Evolutionary conservation across 2,329 filamentous ascomycete genomes (phyloP).

Genomic region (Colletotrichum somersetense): DNA sequence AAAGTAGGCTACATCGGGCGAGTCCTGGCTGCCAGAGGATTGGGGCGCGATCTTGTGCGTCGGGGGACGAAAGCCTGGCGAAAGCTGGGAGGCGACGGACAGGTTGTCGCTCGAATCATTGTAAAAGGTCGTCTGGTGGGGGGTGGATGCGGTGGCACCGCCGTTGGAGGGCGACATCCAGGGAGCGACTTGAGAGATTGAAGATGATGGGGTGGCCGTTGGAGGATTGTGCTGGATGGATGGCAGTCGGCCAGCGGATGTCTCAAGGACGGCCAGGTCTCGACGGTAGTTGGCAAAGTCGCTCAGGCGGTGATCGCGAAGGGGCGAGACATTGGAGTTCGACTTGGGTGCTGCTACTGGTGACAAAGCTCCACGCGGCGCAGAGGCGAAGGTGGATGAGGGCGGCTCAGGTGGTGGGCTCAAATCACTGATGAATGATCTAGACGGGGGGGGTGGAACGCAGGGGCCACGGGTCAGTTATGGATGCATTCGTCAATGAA

Average conservation of each 20-base stretch:
- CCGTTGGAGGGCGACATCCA: slow-evolving; percentile 65
- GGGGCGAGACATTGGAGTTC: slow-evolving; percentile 61
- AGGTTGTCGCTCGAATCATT: slow-evolving; percentile 82
- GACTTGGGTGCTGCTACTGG: slow-evolving; percentile 59
- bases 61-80: slow-evolving; percentile 72
- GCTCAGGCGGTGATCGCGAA: slow-evolving; percentile 69
- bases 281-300: slow-evolving; percentile 79
- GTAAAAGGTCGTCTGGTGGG: slow-evolving; percentile 71
- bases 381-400: slow-evolving; percentile 55
- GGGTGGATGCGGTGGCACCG: slow-evolving; percentile 47
- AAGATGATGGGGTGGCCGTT: slow-evolving; percentile 65
- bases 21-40: slow-evolving; percentile 68
- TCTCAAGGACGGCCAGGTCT: slow-evolving; percentile 77
- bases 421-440: slow-evolving; percentile 50
- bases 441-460: slow-evolving; percentile 42
- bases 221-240: slow-evolving; percentile 71
- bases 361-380: slow-evolving; percentile 58
- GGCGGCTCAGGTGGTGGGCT: slow-evolving; percentile 63
- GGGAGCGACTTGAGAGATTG: slow-evolving; percentile 67
- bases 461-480: slow-evolving; percentile 40
- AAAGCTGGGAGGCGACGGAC: slow-evolving; percentile 73
- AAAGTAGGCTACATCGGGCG: slow-evolving; percentile 71
- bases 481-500: slow-evolving; percentile 23
- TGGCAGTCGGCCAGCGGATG: slow-evolving; percentile 67
- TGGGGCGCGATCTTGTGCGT: slow-evolving; percentile 44